Percentiles rank a stretch among this genome's conserved stretches.
phyloP scores from a whole-genome alignment of 306 rosid species.

The Crataegus laevigata region DNA sequence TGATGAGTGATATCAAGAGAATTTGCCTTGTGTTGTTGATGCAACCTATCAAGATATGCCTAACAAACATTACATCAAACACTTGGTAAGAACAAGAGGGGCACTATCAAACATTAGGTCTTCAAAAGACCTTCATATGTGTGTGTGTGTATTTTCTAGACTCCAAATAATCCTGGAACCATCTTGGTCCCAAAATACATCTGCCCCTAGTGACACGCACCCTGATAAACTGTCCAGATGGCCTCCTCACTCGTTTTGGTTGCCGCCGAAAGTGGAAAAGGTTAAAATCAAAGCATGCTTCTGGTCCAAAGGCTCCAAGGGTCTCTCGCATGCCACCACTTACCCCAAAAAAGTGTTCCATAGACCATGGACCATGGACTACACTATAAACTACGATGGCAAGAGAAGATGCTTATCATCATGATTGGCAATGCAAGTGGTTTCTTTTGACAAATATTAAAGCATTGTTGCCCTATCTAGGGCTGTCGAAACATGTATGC shows the following conservation, averaged over 20 bases:
- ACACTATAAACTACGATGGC: not conserved
- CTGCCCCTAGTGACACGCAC: too few relatives aligned
- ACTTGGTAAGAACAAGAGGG: too few relatives aligned
- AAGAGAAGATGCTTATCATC: constrained; percentile 39
- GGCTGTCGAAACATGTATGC: not conserved
- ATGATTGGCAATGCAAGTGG: constrained; percentile 19
- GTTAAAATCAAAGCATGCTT: constrained; percentile 17
- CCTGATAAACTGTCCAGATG: too few relatives aligned
- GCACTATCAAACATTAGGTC: too few relatives aligned
- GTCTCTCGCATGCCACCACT: constrained; percentile 10
- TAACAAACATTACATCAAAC: too few relatives aligned
- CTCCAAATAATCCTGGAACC: accelerated
- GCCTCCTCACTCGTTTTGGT: too few relatives aligned
- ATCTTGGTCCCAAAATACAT: too few relatives aligned
- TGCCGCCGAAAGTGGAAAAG: constrained; percentile 39
- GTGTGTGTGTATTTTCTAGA: too few relatives aligned
- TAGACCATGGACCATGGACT: not conserved
- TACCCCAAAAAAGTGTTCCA: constrained; percentile 3
- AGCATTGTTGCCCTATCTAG: not conserved
- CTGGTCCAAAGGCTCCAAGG: constrained; percentile 8
- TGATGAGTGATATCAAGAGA: too few relatives aligned
- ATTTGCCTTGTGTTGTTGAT: too few relatives aligned
- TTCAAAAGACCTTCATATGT: too few relatives aligned
- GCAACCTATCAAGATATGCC: too few relatives aligned
- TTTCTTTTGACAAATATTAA: not conserved